phyloP scores from a whole-genome alignment of 1,284 basidiomycete species.

The Trametes sp. region DNA sequence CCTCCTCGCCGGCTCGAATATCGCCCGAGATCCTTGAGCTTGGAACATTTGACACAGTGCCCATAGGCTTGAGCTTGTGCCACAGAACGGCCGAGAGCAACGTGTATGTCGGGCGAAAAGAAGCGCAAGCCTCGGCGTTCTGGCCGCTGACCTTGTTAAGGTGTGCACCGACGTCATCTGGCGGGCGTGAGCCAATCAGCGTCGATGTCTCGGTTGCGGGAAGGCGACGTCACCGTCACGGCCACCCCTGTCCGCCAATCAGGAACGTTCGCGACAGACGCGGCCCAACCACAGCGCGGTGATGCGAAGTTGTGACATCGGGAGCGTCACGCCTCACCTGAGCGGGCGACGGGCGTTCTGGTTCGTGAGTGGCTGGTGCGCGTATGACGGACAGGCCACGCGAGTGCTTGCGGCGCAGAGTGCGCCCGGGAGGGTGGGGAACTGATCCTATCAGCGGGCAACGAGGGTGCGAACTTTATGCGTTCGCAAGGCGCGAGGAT shows the following conservation, averaged over 20 bases:
- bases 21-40: background rate
- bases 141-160: background rate
- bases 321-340: too few relatives aligned
- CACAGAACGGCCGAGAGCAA: background rate
- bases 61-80: background rate
- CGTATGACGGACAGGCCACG: background rate
- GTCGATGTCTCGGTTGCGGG: background rate
- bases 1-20: background rate
- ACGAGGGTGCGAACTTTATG: conserved; percentile 32
- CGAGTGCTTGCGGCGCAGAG: conserved; percentile 1
- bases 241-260: conserved; percentile 18
- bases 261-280: background rate
- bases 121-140: background rate
- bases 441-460: conserved; percentile 30
- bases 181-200: background rate
- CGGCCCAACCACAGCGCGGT: background rate
- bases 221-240: conserved; percentile 8
- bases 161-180: conserved; percentile 3
- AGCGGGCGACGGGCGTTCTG: background rate
- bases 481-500: background rate
- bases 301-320: background rate
- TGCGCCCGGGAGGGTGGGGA: conserved; percentile 15
- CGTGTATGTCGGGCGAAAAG: background rate
- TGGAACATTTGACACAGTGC: too few relatives aligned
- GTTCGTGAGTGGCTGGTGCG: background rate